Evolutionary conservation across 768 basidiomycete species (phyloP), one percentile per base, ranked within the genome.

Genomic region (Hirschioporus abietinus): DNA sequence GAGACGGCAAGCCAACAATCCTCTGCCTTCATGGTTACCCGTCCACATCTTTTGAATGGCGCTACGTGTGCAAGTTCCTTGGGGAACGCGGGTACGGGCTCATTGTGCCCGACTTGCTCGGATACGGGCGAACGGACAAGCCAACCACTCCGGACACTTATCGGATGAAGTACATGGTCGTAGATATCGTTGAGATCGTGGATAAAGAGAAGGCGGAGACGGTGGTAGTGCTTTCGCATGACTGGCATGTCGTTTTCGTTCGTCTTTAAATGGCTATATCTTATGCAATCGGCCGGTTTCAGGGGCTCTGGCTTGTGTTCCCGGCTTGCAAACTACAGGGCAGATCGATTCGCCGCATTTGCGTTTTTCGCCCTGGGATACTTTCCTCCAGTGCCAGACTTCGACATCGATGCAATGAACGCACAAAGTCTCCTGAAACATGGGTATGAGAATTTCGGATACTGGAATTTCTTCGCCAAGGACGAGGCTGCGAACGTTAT

Each of bases 51-150:
- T 61, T 65, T 60, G 80, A 79, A 66, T 84, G 84, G 83, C 74
- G 76, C 59, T 69, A 74, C 52, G 78, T 82, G 63, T 75, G 81
- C 65, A 68, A 74, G 63, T 76, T 76, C 71, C 77, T 84, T 70
- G 65, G 73, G 58, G 70, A 73, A 30, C 72, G 72, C 65, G 83
- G 84, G 25, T 82, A 79, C 60, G 79, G 82, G 17, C 34, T 84
- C 17, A 71, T 85, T 62, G 79, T 76, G 18, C 83, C 83, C 0
- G 84, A 85, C 70, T 77, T 83, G 69, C 77, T 85, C 17, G 83
- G 84, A 7, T 78, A 76, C 36, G 83, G 82, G 17, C 76, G 71
- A 25, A 83, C 84, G 2, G 77, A 77, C 67, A 84, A 83, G 70
- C 77, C 83, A 9, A 67, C 64, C 0, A 74, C 78, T 27, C 64